Evolutionary conservation across 2,329 filamentous ascomycete species (phyloP).

Genomic region (Xylaria polymorpha): DNA sequence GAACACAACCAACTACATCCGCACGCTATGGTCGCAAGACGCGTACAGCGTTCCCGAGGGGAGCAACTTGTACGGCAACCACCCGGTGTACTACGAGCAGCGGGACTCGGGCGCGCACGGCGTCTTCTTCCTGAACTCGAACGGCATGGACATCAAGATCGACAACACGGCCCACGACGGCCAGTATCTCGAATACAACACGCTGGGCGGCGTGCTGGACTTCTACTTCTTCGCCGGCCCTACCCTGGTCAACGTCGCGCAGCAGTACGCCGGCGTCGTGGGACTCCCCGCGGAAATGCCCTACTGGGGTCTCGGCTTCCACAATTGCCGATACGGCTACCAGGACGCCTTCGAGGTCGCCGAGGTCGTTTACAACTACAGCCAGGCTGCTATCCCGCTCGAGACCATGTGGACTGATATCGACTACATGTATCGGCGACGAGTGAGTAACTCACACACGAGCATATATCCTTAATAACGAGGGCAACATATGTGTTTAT

Average conservation of each 20-base stretch:
- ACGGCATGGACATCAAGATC: constrained; percentile 82
- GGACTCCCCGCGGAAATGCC: constrained; percentile 70
- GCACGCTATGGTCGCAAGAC: constrained; percentile 77
- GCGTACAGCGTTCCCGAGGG: constrained; percentile 69
- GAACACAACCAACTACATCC: constrained; percentile 74
- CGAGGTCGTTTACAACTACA: constrained; percentile 76
- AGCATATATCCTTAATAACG: neutral
- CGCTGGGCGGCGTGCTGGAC: constrained; percentile 80
- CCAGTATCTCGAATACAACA: constrained; percentile 84
- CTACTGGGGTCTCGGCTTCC: constrained; percentile 71
- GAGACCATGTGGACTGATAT: constrained; percentile 78
- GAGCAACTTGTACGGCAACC: constrained; percentile 77
- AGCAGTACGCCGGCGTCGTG: constrained; percentile 68
- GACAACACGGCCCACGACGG: constrained; percentile 67
- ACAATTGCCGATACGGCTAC: constrained; percentile 74
- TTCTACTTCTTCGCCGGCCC: constrained; percentile 74
- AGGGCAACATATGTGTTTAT: neutral
- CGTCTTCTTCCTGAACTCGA: constrained; percentile 77
- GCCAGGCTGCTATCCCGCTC: constrained; percentile 71
- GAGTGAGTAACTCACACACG: constrained; percentile 47
- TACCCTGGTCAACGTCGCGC: constrained; percentile 66
- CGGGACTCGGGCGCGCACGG: constrained; percentile 68
- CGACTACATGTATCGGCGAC: constrained; percentile 68
- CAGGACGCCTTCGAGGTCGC: constrained; percentile 72
- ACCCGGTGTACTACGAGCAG: constrained; percentile 82